These are phyloP conservation scores for Aegilops umbellulata DNA, from an alignment of 176 grass and related monocot genomes.

Conservation along the genomic window DNA sequence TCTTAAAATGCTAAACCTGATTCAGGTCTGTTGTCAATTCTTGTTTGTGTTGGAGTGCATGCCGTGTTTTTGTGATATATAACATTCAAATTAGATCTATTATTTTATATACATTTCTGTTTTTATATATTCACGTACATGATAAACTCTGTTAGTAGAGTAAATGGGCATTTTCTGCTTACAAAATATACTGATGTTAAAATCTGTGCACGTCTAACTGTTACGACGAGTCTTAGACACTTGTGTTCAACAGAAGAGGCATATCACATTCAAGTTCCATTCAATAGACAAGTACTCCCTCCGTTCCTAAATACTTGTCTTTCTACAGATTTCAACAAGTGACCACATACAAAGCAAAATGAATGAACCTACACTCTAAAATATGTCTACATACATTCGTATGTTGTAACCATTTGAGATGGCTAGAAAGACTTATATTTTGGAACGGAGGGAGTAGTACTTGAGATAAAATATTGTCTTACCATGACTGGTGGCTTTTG, in stretches of 20 bases:
- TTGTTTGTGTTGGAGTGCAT: not conserved
- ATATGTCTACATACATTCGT: too few relatives aligned
- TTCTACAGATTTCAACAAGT: too few relatives aligned
- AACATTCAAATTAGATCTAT: not conserved
- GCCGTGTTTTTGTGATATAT: not conserved
- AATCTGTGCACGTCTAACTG: not conserved
- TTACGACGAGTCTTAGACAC: not conserved
- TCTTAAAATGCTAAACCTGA: constrained; percentile 83
- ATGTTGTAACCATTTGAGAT: too few relatives aligned
- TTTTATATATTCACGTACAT: not conserved
- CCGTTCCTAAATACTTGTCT: too few relatives aligned
- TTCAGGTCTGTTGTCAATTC: constrained; percentile 58
- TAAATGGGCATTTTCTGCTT: not conserved
- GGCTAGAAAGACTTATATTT: too few relatives aligned
- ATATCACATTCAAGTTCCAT: not conserved
- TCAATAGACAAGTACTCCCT: not conserved
- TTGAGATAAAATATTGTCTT: not conserved
- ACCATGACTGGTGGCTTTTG: constrained; percentile 12
- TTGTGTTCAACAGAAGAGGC: not conserved
- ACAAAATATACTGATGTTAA: constrained; percentile 9
- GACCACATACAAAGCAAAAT: too few relatives aligned
- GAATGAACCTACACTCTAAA: too few relatives aligned
- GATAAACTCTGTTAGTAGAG: not conserved
- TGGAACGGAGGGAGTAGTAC: too few relatives aligned
- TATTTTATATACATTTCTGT: not conserved